Evolutionary conservation across 805 yeast species (phyloP).

Genomic region (Spathaspora sp.): DNA sequence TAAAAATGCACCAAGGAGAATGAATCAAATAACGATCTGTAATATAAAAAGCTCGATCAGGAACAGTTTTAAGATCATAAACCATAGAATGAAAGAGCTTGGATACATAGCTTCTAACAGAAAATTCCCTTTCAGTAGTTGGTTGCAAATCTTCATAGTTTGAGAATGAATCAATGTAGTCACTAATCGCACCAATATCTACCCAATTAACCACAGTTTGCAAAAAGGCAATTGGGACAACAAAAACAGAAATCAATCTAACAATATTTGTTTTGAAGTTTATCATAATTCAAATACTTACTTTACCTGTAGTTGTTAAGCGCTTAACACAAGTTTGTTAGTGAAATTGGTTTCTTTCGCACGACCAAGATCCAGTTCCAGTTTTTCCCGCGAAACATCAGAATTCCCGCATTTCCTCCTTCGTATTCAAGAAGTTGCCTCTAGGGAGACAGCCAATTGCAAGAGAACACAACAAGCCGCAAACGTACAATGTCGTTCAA

Average conservation of each 20-base stretch:
- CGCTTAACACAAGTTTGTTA: not conserved
- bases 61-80: not conserved
- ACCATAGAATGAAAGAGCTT: not conserved
- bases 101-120: not conserved
- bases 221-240: not conserved
- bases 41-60: slow-evolving; percentile 27
- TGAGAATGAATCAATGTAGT: not conserved
- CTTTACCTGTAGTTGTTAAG: not conserved
- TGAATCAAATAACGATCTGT: slow-evolving; percentile 36
- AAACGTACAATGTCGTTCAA: slow-evolving; percentile 84
- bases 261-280: not conserved
- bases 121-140: not conserved
- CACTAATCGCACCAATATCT: not conserved
- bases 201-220: not conserved
- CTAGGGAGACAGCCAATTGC: not conserved
- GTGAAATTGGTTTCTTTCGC: not conserved
- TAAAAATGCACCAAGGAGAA: slow-evolving; percentile 26
- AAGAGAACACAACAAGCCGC: not conserved
- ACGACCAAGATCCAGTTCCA: not conserved
- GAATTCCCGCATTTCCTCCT: not conserved
- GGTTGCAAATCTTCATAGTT: not conserved
- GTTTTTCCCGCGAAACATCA: not conserved
- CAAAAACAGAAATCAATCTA: not conserved
- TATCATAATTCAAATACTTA: not conserved
- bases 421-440: not conserved